These are phyloP conservation scores for Carpinus fangiana DNA, from an alignment of 306 rosid genomes.

Conservation along the genomic window DNA sequence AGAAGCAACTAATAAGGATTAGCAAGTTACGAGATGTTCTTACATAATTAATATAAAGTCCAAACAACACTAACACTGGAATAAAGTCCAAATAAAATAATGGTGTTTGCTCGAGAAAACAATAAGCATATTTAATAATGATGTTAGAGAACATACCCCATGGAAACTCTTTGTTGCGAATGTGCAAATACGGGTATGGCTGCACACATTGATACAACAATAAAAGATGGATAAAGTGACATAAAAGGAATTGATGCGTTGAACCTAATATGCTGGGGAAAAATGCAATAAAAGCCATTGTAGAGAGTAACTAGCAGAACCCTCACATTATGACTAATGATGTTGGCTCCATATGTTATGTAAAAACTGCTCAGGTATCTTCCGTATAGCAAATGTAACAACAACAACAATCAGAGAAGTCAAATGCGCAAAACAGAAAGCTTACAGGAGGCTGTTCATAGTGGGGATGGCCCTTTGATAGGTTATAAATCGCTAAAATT, in stretches of 20 bases:
- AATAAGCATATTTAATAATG: background rate
- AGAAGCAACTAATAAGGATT: background rate
- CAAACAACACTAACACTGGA: background rate
- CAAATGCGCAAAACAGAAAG: slow-evolving; percentile 25
- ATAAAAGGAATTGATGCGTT: background rate
- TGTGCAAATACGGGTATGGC: slow-evolving; percentile 63
- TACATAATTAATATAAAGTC: background rate
- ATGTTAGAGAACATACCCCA: slow-evolving; percentile 70
- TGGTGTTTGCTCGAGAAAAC: background rate
- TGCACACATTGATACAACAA: slow-evolving; percentile 31
- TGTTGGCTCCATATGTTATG: background rate
- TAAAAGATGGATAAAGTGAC: background rate
- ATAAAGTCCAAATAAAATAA: background rate
- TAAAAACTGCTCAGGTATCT: background rate
- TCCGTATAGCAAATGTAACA: background rate
- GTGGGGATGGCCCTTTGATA: slow-evolving; percentile 91
- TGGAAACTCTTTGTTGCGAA: slow-evolving; percentile 99
- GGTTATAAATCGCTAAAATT: slow-evolving; percentile 43
- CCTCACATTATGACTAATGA: background rate
- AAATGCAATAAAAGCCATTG: background rate
- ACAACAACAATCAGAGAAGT: background rate
- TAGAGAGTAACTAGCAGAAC: background rate
- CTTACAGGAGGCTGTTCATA: slow-evolving; percentile 76
- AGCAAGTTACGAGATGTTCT: background rate
- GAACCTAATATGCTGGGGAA: background rate